phyloP scores from a whole-genome alignment of 352 stramenopile species.

The Pythium scleroteichum region DNA sequence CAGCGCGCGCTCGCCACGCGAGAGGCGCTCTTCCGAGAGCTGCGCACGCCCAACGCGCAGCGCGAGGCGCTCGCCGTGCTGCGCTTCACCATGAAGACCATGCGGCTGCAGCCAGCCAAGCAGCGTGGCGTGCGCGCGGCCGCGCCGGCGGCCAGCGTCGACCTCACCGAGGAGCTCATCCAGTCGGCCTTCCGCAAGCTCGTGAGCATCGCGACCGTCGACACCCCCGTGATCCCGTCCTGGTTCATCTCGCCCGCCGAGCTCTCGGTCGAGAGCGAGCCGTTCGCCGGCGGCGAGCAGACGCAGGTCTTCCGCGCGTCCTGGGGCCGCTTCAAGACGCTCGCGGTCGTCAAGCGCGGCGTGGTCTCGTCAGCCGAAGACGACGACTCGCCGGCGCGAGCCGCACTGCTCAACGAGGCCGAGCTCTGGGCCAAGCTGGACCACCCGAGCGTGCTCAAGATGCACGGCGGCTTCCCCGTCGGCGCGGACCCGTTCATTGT shows the following conservation, averaged over 20 bases:
- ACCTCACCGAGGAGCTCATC: conserved; percentile 38
- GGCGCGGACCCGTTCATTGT: conserved; percentile 48
- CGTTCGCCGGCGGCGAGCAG: conserved; percentile 19
- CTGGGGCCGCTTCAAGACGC: conserved; percentile 31
- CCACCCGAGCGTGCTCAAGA: conserved; percentile 54
- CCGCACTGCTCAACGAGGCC: conserved; percentile 40
- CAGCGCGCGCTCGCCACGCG: conserved; percentile 27
- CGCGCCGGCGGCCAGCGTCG: conserved; percentile 23
- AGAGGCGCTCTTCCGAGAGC: conserved; percentile 28
- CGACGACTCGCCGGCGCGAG: conserved; percentile 10
- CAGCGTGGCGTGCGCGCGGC: conserved; percentile 10
- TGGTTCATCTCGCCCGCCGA: conserved; percentile 60
- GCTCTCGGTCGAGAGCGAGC: conserved; percentile 29
- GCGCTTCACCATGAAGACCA: conserved; percentile 40
- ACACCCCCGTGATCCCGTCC: conserved; percentile 42
- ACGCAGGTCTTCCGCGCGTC: conserved; percentile 18
- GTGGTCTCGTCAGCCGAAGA: conserved; percentile 13
- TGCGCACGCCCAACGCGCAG: conserved; percentile 19
- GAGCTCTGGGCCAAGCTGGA: conserved; percentile 42
- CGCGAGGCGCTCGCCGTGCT: conserved; percentile 51
- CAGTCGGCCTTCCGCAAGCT: conserved; percentile 49
- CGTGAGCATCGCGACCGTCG: conserved; percentile 42
- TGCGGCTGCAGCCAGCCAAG: conserved; percentile 24
- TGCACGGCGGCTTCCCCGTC: conserved; percentile 57
- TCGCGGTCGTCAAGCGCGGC: conserved; percentile 45